These are phyloP conservation scores for Gnomoniopsis smithogilvyi DNA, from an alignment of 2,329 filamentous ascomycete species.

Conservation along the genomic window DNA sequence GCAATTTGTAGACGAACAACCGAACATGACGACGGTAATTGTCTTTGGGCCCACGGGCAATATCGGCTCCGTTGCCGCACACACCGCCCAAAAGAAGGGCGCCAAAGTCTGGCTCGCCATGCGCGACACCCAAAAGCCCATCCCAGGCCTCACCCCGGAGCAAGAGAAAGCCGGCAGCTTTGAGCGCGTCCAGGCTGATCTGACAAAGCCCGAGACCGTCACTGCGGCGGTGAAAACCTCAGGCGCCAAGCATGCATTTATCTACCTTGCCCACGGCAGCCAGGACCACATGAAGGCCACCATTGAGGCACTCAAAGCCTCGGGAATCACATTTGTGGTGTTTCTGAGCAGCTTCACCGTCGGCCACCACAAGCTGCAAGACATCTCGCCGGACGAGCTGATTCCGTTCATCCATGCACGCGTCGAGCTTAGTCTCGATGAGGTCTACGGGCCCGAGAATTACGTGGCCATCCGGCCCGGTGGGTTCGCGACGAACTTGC, in stretches of 20 bases:
- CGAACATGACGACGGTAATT: constrained; percentile 28
- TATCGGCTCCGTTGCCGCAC: constrained; percentile 39
- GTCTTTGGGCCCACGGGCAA: constrained; percentile 48
- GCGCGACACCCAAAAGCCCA: constrained; percentile 33
- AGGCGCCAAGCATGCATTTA: constrained; percentile 44
- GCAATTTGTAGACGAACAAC: too few species aligned
- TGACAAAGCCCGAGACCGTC: constrained; percentile 38
- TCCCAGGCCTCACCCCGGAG: constrained; percentile 25
- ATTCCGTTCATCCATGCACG: constrained; percentile 40
- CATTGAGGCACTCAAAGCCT: constrained; percentile 39
- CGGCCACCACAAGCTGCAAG: constrained; percentile 26
- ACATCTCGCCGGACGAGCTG: constrained; percentile 26
- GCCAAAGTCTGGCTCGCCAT: constrained; percentile 28
- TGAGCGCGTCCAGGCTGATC: constrained; percentile 34
- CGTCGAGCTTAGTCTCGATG: constrained; percentile 39
- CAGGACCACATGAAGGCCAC: constrained; percentile 37
- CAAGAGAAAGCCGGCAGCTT: constrained; percentile 13
- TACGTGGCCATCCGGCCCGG: constrained; percentile 40
- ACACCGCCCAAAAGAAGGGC: constrained; percentile 34
- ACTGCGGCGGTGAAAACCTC: constrained; percentile 35
- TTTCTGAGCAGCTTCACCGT: constrained; percentile 41
- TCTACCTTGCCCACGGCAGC: constrained; percentile 36
- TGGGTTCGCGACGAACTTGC: constrained; percentile 40
- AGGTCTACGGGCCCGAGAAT: constrained; percentile 33
- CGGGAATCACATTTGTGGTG: constrained; percentile 39